Conservation (phyloP, 2,329 filamentous ascomycete genomes). For the Shiraia sp. region DNA sequence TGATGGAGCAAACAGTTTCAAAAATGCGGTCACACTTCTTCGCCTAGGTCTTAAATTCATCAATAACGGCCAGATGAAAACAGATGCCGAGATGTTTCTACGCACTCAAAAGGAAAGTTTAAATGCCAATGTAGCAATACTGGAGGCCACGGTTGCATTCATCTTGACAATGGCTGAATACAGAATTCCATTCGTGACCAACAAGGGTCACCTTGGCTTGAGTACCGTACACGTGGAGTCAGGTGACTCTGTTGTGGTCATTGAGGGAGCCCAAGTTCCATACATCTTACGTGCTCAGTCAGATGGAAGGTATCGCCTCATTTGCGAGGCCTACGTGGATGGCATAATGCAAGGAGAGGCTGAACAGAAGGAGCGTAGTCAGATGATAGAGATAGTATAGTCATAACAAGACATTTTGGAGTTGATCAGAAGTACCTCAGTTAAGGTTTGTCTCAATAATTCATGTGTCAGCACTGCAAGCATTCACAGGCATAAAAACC, state of each 20-base stretch:
- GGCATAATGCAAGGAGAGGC: conserved; percentile 26
- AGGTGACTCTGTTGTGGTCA: conserved; percentile 15
- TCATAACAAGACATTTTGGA: no score
- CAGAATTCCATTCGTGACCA: conserved; percentile 14
- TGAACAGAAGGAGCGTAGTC: no score
- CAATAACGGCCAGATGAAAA: no score
- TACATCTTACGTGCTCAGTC: conserved; percentile 13
- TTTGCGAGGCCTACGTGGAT: conserved; percentile 24
- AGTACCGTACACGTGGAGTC: conserved; percentile 5
- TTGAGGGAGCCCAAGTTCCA: conserved; percentile 15
- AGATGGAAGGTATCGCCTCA: conserved; percentile 4
- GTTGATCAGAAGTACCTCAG: no score
- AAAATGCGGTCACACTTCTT: no score
- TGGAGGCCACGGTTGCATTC: not conserved
- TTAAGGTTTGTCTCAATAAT: no score
- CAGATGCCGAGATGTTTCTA: no score
- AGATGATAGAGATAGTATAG: no score
- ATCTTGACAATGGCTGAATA: conserved; percentile 7
- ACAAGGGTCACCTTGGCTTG: conserved; percentile 14
- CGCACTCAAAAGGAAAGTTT: not conserved
- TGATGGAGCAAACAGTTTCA: no score
- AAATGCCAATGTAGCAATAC: not conserved
- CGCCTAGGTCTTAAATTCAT: no score
- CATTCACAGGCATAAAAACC: no score
- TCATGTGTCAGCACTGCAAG: no score